A percentile compares a stretch with the other conserved stretches of the same genome.
Evolutionary conservation across 1,139 yeast species (phyloP).

Genomic region (Protomyces inundatus): DNA sequence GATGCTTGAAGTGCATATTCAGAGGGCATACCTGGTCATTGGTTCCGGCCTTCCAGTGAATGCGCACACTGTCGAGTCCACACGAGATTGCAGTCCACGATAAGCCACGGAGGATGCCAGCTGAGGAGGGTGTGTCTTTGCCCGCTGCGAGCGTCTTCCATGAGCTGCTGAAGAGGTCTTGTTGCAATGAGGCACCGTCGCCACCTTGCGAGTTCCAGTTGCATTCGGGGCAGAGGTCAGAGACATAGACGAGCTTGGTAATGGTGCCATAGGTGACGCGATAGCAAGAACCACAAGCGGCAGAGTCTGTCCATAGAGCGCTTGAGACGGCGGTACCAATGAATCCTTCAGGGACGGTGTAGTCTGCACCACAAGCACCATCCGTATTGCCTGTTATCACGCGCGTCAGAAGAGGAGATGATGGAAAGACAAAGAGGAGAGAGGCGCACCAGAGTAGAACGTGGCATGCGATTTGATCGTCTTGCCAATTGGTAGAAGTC

Average conservation of each 20-base stretch:
- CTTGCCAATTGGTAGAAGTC: neutral
- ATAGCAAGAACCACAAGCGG: neutral
- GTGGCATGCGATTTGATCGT: neutral
- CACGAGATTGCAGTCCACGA: neutral
- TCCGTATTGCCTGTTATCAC: neutral
- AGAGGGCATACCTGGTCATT: neutral
- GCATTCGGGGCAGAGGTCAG: neutral
- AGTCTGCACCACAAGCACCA: neutral
- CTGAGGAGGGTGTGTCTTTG: neutral
- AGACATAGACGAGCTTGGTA: neutral
- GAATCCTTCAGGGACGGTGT: neutral
- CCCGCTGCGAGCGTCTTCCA: neutral
- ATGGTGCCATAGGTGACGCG: neutral
- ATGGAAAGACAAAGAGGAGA: neutral
- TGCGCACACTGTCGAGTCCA: neutral
- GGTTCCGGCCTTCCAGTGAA: neutral
- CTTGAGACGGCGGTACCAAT: neutral
- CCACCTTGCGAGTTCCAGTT: neutral
- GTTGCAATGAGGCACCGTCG: neutral
- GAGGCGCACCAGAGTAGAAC: neutral
- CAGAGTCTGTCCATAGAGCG: neutral
- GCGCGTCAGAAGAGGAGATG: neutral
- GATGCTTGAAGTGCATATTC: no score
- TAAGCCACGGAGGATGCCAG: neutral
- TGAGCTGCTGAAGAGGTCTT: neutral